These are phyloP conservation scores for Starmerella geochares DNA, from an alignment of 805 yeast genomes.

Conservation along the genomic window DNA sequence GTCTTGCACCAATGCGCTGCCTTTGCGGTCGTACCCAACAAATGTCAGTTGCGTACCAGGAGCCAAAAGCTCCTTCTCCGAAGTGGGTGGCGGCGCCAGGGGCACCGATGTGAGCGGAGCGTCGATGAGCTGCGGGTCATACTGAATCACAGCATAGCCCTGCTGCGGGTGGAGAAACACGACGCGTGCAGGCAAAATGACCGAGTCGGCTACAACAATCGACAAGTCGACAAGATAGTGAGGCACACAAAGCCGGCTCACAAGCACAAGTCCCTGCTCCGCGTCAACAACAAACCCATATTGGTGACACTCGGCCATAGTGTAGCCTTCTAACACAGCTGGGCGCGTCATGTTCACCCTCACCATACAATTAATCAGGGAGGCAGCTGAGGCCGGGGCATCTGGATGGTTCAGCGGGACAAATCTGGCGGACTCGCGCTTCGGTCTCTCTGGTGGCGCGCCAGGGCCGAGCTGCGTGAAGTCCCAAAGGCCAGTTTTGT, in stretches of 20 bases:
- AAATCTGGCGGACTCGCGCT: constrained; percentile 57
- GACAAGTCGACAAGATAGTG: constrained; percentile 70
- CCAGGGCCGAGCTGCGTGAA: constrained; percentile 45
- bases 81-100: constrained; percentile 10
- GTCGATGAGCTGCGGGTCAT: constrained; percentile 62
- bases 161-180: constrained; percentile 79
- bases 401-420: constrained; percentile 21
- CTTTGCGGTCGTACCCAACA: constrained; percentile 65
- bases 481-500: constrained; percentile 50
- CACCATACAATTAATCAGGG: constrained; percentile 39
- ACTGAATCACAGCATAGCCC: constrained; percentile 72
- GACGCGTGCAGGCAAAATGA: constrained; percentile 68
- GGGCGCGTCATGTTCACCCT: constrained; percentile 57
- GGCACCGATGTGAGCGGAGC: constrained; percentile 65
- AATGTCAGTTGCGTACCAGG: constrained; percentile 73
- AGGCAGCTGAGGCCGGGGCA: constrained; percentile 43
- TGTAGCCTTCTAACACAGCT: constrained; percentile 64
- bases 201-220: constrained; percentile 75
- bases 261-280: constrained; percentile 64
- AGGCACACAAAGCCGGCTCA: constrained; percentile 68
- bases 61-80: constrained; percentile 32
- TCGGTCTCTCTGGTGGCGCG: constrained; percentile 42
- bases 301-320: constrained; percentile 50
- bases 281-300: constrained; percentile 80
- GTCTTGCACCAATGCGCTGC: constrained; percentile 60